Evolutionary conservation across 306 rosid species (phyloP).

Genomic region (Crotalaria pallida): DNA sequence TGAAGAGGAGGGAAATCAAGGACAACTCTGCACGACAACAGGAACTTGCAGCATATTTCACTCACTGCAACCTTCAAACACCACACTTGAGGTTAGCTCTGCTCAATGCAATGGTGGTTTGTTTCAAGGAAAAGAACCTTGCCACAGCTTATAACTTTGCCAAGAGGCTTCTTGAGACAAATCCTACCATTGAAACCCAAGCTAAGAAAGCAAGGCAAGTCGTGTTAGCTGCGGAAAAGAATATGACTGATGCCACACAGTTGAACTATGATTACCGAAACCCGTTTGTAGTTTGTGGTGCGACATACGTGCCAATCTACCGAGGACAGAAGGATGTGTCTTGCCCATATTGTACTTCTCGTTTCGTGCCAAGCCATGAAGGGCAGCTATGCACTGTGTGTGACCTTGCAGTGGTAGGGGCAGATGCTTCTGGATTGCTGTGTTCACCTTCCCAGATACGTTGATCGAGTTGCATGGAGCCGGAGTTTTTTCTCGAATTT

Average conservation of each 20-base stretch:
- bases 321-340: conserved; percentile 85
- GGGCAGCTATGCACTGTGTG: conserved; percentile 80
- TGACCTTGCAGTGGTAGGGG: conserved; percentile 81
- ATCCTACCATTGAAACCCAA: conserved; percentile 74
- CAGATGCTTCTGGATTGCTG: conserved; percentile 88
- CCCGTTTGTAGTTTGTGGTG: conserved; percentile 93
- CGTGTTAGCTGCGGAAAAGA: conserved; percentile 83
- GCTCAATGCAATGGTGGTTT: conserved; percentile 54
- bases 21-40: conserved; percentile 64
- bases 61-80: conserved; percentile 87
- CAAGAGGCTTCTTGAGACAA: conserved; percentile 79
- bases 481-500: conserved; percentile 27
- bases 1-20: conserved; percentile 62
- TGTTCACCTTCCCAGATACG: conserved; percentile 85
- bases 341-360: conserved; percentile 82
- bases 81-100: conserved; percentile 90
- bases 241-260: conserved; percentile 65
- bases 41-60: conserved; percentile 97
- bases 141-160: conserved; percentile 89
- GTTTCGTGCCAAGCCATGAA: conserved; percentile 79
- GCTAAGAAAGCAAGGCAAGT: conserved; percentile 83
- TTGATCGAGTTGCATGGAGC: conserved; percentile 37
- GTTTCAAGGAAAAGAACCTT: conserved; percentile 72
- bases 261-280: conserved; percentile 90
- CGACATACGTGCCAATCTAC: conserved; percentile 83